Evolutionary conservation across 163 green algal species (phyloP).

Genomic region (Scenedesmus sp.): DNA sequence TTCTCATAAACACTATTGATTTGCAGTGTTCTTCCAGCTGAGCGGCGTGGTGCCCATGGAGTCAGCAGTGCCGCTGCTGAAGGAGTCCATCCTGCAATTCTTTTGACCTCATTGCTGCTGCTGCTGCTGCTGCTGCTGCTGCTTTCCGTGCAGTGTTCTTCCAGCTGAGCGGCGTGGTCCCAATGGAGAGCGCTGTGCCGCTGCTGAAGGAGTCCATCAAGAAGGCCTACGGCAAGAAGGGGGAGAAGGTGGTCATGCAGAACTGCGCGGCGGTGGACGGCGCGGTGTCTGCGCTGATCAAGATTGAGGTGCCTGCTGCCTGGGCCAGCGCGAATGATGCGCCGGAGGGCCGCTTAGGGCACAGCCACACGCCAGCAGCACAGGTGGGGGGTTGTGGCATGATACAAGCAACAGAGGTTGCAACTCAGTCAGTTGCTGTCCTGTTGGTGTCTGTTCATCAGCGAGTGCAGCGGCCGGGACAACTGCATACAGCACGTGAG

Average conservation of each 20-base stretch:
- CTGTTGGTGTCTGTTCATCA: no score
- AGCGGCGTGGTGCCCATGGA: conserved; percentile 46
- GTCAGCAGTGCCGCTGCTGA: conserved; percentile 60
- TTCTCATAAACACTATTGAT: no score
- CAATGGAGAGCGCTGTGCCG: conserved; percentile 45
- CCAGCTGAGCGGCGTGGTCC: conserved; percentile 44
- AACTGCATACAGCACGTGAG: no score
- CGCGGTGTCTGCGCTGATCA: conserved; percentile 55
- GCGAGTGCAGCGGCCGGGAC: no score
- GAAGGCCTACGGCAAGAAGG: conserved; percentile 78
- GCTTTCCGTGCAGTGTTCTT: conserved; percentile 36
- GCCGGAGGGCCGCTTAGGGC: conserved; percentile 40
- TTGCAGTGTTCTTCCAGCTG: conserved; percentile 45
- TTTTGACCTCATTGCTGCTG: background rate
- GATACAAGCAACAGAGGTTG: no score
- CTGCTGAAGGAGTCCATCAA: conserved; percentile 74
- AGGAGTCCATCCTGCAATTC: conserved; percentile 52
- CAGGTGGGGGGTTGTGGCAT: background rate
- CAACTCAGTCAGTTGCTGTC: no score
- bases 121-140: background rate
- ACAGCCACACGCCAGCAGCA: conserved; percentile 32
- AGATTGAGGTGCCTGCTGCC: conserved; percentile 59
- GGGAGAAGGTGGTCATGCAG: conserved; percentile 66
- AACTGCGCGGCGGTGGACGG: conserved; percentile 70
- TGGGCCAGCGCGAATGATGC: conserved; percentile 54